A percentile compares a stretch with the other conserved stretches of the same genome.
Evolutionary conservation across 208 protist species (phyloP).

Genomic region (Leishmania mexicana): DNA sequence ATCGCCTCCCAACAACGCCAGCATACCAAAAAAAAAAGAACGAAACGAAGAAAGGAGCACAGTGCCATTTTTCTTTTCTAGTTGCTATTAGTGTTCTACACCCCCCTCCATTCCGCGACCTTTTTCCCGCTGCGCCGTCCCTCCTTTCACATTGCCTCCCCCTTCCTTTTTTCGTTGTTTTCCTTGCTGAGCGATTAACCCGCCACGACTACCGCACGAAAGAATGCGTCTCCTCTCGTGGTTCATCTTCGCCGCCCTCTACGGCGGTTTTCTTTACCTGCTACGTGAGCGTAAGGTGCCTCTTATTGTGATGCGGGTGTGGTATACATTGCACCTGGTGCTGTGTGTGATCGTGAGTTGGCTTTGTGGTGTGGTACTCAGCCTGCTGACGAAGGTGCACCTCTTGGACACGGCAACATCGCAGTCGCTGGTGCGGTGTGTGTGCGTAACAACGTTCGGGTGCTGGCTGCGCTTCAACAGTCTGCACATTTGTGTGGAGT

Average conservation of each 20-base stretch:
- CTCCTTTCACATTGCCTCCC: no score
- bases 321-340: constrained; percentile 57
- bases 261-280: constrained; percentile 49
- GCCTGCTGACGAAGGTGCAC: constrained; percentile 21
- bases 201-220: neutral
- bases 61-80: neutral
- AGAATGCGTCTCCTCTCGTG: neutral
- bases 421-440: constrained; percentile 40
- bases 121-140: neutral
- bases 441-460: constrained; percentile 50
- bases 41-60: neutral
- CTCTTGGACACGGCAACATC: constrained; percentile 30
- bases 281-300: constrained; percentile 49
- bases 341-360: constrained; percentile 46
- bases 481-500: constrained; percentile 64
- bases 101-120: neutral
- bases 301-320: constrained; percentile 56
- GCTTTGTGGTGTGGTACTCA: constrained; percentile 30
- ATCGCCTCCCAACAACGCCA: neutral
- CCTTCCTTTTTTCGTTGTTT: neutral
- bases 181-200: neutral
- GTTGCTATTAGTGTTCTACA: neutral
- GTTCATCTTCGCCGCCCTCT: constrained; percentile 32
- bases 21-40: neutral
- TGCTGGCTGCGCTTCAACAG: constrained; percentile 47